These are phyloP conservation scores for Rosa lucieae DNA, from an alignment of 306 rosid species.

Conservation along the genomic window DNA sequence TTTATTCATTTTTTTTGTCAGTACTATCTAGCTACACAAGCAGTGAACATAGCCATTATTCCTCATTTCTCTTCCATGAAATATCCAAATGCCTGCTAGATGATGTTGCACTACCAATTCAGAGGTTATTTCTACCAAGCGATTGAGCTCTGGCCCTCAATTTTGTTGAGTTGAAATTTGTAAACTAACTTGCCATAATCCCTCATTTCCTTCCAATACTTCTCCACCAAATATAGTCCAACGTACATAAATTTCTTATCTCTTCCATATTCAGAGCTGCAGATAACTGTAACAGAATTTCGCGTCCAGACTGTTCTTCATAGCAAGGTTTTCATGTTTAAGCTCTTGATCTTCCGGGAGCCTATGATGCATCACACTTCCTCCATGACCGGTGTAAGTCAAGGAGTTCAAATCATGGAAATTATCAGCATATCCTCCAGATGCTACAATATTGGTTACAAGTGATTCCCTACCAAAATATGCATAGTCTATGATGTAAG, in stretches of 20 bases:
- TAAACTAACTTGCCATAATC: constrained; percentile 65
- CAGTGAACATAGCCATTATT: no score
- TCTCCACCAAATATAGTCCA: constrained; percentile 67
- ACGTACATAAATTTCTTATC: constrained; percentile 58
- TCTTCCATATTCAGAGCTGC: constrained; percentile 68
- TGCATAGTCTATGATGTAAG: constrained; percentile 76
- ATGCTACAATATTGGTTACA: constrained; percentile 80
- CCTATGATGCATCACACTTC: constrained; percentile 58
- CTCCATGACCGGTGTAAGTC: constrained; percentile 82
- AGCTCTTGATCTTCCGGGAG: constrained; percentile 87
- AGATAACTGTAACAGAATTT: constrained; percentile 79
- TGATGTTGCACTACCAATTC: background rate
- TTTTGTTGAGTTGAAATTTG: constrained; percentile 67
- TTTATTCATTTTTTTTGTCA: no score
- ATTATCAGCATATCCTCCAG: constrained; percentile 75
- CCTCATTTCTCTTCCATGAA: no score
- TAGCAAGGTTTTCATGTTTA: constrained; percentile 77
- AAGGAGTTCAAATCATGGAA: constrained; percentile 62
- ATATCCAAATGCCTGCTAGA: background rate
- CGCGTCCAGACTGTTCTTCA: constrained; percentile 67
- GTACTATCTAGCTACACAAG: no score
- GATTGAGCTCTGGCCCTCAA: constrained; percentile 53
- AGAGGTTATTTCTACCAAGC: constrained; percentile 23
- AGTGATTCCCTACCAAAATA: constrained; percentile 43
- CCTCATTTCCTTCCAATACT: constrained; percentile 78